Conservation (phyloP, 192 early-diverging fungal species). For the Gamsiella multidivaricata region DNA sequence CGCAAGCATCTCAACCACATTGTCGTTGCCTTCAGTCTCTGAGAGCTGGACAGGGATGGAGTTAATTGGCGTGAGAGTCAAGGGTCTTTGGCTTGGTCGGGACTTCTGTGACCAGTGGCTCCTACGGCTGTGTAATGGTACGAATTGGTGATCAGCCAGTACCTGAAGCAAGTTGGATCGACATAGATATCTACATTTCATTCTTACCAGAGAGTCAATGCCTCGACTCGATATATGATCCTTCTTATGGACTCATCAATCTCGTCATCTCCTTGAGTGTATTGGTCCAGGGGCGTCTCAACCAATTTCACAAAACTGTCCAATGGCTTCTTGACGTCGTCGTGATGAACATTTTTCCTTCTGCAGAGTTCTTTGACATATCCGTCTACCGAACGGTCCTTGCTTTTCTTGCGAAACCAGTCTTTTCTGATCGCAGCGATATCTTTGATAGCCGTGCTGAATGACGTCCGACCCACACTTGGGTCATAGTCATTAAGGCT, state of each 20-base stretch:
- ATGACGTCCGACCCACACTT: slow-evolving; percentile 22
- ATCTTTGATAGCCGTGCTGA: slow-evolving; percentile 12
- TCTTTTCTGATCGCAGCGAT: slow-evolving; percentile 3
- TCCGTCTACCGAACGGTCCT: slow-evolving; percentile 1
- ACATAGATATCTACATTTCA: slow-evolving; percentile 1
- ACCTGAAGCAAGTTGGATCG: slow-evolving; percentile 7
- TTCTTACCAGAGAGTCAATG: slow-evolving; percentile 14
- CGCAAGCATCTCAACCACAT: too few relatives aligned
- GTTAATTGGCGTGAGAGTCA: slow-evolving; percentile 8
- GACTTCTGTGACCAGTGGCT: not conserved
- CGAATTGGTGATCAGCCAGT: not conserved
- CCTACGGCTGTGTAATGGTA: slow-evolving; percentile 8
- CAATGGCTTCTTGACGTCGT: slow-evolving; percentile 8
- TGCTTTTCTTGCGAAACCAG: not conserved
- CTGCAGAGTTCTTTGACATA: slow-evolving; percentile 22
- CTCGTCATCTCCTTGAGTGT: not conserved
- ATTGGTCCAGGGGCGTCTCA: not conserved
- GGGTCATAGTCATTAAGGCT: slow-evolving; percentile 25
- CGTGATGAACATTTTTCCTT: slow-evolving; percentile 7
- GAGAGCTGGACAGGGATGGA: slow-evolving; percentile 4
- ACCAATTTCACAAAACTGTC: slow-evolving; percentile 16
- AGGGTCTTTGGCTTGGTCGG: slow-evolving; percentile 3
- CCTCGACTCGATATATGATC: slow-evolving; percentile 21
- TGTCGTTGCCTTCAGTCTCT: too few relatives aligned
- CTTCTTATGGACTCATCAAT: slow-evolving; percentile 23